Base-by-base conservation (phyloP, 2,329 filamentous ascomycete species). In the Dothideomycetes sp. region DNA sequence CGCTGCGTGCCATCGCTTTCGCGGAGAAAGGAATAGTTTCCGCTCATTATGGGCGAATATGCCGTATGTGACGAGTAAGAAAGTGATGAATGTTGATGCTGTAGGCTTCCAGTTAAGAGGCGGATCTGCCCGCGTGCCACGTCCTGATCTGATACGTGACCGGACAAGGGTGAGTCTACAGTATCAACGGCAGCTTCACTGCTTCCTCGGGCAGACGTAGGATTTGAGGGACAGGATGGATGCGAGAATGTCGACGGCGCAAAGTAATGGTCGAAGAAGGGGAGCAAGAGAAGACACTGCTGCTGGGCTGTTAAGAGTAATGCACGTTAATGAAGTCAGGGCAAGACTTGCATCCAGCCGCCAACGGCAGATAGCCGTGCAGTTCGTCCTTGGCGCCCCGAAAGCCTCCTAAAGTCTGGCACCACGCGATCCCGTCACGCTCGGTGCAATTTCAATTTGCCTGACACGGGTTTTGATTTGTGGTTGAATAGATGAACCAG, bases 1-100 rank as follows among this genome's bases (percentile, higher is more conserved):
- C 51, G 52, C 42, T 54, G 53, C 33, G 55, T 52, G 40, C 54
- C 52, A 41, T 52, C 50, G 32, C 54, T 50, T 40, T 38, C 32
- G 16, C 46, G 42, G 42, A 42, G 38, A 27, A 42, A 44, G 37
- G 46, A 45, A 29, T 41, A 24, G 39, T 14, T 40, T 32, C 38
- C 36, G 32, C 32, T 34, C 32, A 34, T 34, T 19, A 24, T 37
- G 24, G 12, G 30, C 12, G 36, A 31, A 7, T 31, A 24, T n/a
- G n/a, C n/a, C 38, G 36, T 40, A 30, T 33, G 39, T 16, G 22
- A 12, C n/a, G n/a, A n/a, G 12, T 11, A 14, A 22, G 18, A 24
- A 31, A 10, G 16, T 18, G n/a, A 14, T 17, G 15, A n/a, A 11
- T 17, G 37, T 16, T 17, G 36, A 15, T 16, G 27, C 22, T 37